A percentile compares a stretch with the other conserved stretches of the same genome.
Evolutionary conservation across 2,329 filamentous ascomycete genomes (phyloP).

Genomic region (Colletotrichum sp.): DNA sequence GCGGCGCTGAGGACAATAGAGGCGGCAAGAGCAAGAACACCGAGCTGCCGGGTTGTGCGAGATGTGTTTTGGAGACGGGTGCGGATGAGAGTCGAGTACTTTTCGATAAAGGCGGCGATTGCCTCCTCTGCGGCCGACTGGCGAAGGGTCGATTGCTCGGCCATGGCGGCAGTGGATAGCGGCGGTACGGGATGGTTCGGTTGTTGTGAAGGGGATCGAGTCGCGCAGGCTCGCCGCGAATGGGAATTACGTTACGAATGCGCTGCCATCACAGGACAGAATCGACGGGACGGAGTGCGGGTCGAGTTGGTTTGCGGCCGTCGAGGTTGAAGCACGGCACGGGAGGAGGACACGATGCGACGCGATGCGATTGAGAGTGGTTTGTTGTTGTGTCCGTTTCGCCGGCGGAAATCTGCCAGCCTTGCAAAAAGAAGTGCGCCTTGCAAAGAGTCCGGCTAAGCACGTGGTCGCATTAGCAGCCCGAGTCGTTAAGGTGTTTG

Average conservation of each 20-base stretch:
- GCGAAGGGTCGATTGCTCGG: conserved; percentile 79
- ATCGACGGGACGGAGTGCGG: neutral
- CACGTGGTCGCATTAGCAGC: conserved; percentile 14
- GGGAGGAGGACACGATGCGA: neutral
- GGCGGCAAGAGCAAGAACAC: conserved; percentile 75
- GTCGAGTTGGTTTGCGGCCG: neutral
- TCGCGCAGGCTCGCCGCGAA: conserved; percentile 15
- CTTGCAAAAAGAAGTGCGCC: neutral
- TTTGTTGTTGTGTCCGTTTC: neutral
- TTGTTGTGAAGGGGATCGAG: neutral
- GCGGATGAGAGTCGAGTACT: conserved; percentile 59
- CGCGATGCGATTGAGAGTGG: neutral
- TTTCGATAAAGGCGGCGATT: conserved; percentile 66
- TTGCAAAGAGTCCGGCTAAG: neutral
- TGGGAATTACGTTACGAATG: conserved; percentile 5
- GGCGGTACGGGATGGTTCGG: neutral
- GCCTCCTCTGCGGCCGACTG: conserved; percentile 69
- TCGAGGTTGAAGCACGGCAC: neutral
- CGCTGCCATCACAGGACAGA: conserved; percentile 16
- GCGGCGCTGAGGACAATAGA: conserved; percentile 82
- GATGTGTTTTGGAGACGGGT: conserved; percentile 68
- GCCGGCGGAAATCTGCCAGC: neutral
- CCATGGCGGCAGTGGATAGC: conserved; percentile 67
- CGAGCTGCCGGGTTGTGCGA: conserved; percentile 73
- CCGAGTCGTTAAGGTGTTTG: conserved; percentile 11